Percentiles rank a stretch among this genome's conserved stretches.
phyloP scores from a whole-genome alignment of 2,329 filamentous ascomycete genomes.

The Pezicula carpinea region DNA sequence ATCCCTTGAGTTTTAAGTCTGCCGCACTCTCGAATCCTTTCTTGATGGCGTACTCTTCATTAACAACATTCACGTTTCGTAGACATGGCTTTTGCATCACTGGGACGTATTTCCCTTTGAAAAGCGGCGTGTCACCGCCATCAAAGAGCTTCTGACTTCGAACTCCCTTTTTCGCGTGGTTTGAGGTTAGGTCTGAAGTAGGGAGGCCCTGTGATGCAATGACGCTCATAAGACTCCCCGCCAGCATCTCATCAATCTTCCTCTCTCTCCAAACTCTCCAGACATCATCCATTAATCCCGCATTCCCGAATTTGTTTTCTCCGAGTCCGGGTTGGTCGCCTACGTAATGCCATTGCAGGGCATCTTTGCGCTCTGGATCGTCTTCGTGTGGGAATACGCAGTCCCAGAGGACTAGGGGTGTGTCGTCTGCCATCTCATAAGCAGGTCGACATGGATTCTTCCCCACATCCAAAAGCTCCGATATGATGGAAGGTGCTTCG shows the following conservation, averaged over 20 bases:
- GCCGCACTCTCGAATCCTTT: constrained; percentile 52
- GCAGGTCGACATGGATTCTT: constrained; percentile 71
- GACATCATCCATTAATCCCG: constrained; percentile 66
- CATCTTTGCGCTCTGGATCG: constrained; percentile 44
- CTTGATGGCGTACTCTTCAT: constrained; percentile 56
- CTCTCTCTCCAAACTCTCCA: constrained; percentile 80
- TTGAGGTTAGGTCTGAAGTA: neutral
- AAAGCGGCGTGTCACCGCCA: constrained; percentile 47
- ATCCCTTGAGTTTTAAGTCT: constrained; percentile 35
- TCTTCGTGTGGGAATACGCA: constrained; percentile 71
- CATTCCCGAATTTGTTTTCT: constrained; percentile 57
- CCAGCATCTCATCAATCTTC: constrained; percentile 88
- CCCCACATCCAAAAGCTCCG: constrained; percentile 67
- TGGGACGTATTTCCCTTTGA: constrained; percentile 50
- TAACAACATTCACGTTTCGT: constrained; percentile 48
- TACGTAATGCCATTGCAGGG: constrained; percentile 73
- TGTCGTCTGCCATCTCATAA: constrained; percentile 88
- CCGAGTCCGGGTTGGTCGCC: constrained; percentile 58
- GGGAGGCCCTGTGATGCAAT: constrained; percentile 37
- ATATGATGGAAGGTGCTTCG: constrained; percentile 69
- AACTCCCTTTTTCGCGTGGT: constrained; percentile 13
- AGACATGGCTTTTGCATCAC: constrained; percentile 47
- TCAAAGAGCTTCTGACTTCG: constrained; percentile 41
- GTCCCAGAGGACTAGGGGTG: constrained; percentile 91
- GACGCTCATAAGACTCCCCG: constrained; percentile 66